Percentiles rank a stretch among this genome's conserved stretches.
Evolutionary conservation across 2,329 filamentous ascomycete species (phyloP).

Genomic region (Camillea tinctor): DNA sequence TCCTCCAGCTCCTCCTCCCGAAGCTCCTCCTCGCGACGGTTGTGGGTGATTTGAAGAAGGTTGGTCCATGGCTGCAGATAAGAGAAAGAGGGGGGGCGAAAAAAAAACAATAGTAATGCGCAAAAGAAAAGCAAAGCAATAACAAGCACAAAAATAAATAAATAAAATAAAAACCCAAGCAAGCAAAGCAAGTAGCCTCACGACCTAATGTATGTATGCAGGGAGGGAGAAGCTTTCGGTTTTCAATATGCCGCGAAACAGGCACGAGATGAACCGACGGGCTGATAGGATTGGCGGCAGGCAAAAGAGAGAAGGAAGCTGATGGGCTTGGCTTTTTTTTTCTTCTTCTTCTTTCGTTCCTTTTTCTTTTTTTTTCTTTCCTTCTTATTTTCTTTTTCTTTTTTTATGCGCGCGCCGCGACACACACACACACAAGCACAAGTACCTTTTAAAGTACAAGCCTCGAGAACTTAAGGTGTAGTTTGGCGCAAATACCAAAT

Average conservation of each 20-base stretch:
- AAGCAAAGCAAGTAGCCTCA: neutral
- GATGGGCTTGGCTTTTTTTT: conserved; percentile 2
- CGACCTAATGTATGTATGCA: conserved; percentile 1
- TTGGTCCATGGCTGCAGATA: conserved; percentile 50
- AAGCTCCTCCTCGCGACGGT: conserved; percentile 37
- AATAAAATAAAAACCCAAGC: too few species aligned
- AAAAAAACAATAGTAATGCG: too few species aligned
- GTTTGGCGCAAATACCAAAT: conserved; percentile 13
- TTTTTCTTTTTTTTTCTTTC: conserved; percentile 5
- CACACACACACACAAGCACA: conserved; percentile 7
- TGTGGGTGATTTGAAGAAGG: conserved; percentile 55
- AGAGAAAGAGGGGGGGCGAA: conserved; percentile 1
- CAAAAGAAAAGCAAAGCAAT: neutral
- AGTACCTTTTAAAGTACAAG: too few species aligned
- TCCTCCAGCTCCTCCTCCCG: conserved; percentile 12
- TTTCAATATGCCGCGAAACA: conserved; percentile 16
- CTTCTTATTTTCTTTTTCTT: conserved; percentile 4
- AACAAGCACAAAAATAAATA: neutral
- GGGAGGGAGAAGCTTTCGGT: conserved; percentile 4
- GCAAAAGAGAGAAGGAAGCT: neutral
- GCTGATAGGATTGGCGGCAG: conserved; percentile 8
- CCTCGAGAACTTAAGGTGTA: conserved; percentile 5
- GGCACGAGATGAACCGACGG: conserved; percentile 7
- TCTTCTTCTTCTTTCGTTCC: conserved; percentile 4
- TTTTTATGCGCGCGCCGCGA: conserved; percentile 6